Evolutionary conservation across 495 filamentous ascomycete genomes (phyloP), one percentile per base, ranked within the genome.

Genomic region (Margaritispora aquatica): DNA sequence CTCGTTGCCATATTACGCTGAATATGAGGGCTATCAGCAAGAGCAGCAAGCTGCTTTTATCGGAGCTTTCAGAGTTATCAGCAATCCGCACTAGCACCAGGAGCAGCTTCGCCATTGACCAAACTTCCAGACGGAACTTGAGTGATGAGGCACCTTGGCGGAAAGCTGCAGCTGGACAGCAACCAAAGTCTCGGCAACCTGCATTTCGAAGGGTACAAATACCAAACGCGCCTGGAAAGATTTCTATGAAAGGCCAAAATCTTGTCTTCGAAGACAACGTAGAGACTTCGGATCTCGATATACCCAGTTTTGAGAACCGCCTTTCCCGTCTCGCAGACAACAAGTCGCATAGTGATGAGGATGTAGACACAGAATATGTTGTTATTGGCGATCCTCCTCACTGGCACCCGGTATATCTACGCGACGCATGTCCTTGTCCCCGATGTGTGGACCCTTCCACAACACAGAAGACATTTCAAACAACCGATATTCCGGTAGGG

Each of bases 381-480:
- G 47, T 24, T 10, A 24, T 50, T 7, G 24, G 24, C 2, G 47
- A 50, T 24, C 20, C 20, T 24, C 24, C 47, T 21, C 34, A 23
- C 23, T 15, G 49, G 1, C 26, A 50, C 19, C 22, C 26, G 31
- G 54, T 82, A 49, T 87, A 84, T 69, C 80, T 96, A 19, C 87
- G 92, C 27, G 92, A 97, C 67, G 66, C 80, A 38, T 97, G 93
- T 69, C 64, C 75, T 36, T 96, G 93, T 64, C 67, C 77, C 2
- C 62, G 22, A 2, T 96, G 93, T 70, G 79, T 93, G 41, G 84
- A 96, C 70, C 80, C 81, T 1, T 80, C 87, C 55, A 92, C 90
- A 0, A 87, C 84, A 55, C 93, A 97, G 67, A 92, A 93, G 70
- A 83, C 79, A 27, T 92, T 93, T 71, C 78, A 86, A 23, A 88